phyloP scores from a whole-genome alignment of 1,284 basidiomycete species.

The Papiliotrema nemorosa region DNA sequence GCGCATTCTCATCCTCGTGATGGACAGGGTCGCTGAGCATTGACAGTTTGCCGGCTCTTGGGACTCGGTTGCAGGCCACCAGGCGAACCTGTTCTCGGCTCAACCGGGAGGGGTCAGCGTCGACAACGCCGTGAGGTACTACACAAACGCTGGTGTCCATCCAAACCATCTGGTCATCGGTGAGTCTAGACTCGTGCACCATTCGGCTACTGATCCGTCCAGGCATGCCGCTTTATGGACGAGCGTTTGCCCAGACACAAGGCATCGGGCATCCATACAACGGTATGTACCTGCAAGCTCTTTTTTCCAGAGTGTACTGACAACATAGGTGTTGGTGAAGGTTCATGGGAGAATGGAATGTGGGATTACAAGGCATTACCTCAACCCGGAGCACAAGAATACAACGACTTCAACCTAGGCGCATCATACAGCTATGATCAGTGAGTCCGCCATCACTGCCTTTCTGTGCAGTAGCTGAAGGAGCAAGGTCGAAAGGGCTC shows the following conservation, averaged over 20 bases:
- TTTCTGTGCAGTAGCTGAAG: background rate
- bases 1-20: conserved; percentile 1
- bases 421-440: conserved; percentile 74
- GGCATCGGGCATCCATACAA: conserved; percentile 72
- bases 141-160: conserved; percentile 64
- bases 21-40: background rate
- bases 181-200: conserved; percentile 34
- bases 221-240: conserved; percentile 82
- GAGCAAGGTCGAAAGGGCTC: conserved; percentile 31
- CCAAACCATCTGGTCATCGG: conserved; percentile 74
- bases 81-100: conserved; percentile 67
- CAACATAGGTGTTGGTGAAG: conserved; percentile 59
- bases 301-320: background rate
- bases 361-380: conserved; percentile 72
- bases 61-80: conserved; percentile 63
- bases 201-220: background rate
- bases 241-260: conserved; percentile 72
- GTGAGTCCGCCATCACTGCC: conserved; percentile 18
- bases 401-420: conserved; percentile 69
- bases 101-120: conserved; percentile 57
- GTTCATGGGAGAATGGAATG: conserved; percentile 46
- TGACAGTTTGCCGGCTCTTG: conserved; percentile 47
- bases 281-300: conserved; percentile 47
- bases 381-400: conserved; percentile 59
- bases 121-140: conserved; percentile 67